Base-by-base conservation (phyloP, 257 asterid species). In the Verbascum thapsus region DNA sequence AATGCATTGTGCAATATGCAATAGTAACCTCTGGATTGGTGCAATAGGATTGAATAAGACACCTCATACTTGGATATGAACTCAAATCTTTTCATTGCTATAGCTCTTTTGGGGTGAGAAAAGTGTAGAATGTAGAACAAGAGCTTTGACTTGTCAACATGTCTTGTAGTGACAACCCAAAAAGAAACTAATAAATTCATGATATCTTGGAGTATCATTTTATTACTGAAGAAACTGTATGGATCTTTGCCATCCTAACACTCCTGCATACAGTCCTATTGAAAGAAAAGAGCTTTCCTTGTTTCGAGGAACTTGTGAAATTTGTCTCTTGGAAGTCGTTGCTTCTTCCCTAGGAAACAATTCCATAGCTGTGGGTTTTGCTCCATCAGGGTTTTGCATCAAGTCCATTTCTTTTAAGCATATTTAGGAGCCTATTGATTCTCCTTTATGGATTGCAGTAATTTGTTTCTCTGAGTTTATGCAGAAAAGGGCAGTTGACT, bases 261-360 rank as follows among this genome's bases (percentile, higher is more conserved):
- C 22, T 11, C 49, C 20, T 70, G 39, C 53, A 44, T 10, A 34
- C 41, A 34, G 42, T 23, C 45, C 7, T 50, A 15, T 32, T 52
- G 9, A 3, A 58, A 59, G n/a, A 44, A 50, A 3, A 49, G 43
- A 8, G 37, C 38, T 56, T 48, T 49, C 23, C 47, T 63, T 58
- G 34, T 61, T 40, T 49, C n/a, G 32, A 57, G 59, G 56, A 50
- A 10, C 39, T 11, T 16, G 13, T 52, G 58, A 70, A 51, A 16
- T 53, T 51, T 40, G 22, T 49, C 15, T 20, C 20, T 30, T 38
- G n/a, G 19, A 8, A 11, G n/a, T 45, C 59, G 20, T 38, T 32
- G 22, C 48, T 34, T 37, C 40, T 37, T 56, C 42, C 37, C 13
- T 12, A 7, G 17, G 42, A 17, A 58, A 34, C 40, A 16, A 55